phyloP scores from a whole-genome alignment of 2,329 filamentous ascomycete species.

The Knoxdaviesia capensis region DNA sequence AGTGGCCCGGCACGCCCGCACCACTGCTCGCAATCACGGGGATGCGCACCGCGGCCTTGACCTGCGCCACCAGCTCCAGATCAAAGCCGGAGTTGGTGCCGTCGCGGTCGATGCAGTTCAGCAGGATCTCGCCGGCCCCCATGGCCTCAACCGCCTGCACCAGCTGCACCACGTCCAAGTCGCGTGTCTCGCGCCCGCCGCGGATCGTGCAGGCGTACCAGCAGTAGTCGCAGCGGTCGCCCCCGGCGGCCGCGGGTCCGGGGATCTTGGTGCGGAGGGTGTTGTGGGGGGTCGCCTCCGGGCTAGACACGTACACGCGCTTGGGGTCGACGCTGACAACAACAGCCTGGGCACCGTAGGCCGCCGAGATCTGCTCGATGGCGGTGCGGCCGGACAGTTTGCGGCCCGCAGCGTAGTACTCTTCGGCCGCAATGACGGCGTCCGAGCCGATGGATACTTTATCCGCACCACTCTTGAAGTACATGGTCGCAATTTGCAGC shows the following conservation, averaged over 20 bases:
- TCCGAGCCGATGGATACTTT: constrained; percentile 96
- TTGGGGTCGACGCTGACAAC: constrained; percentile 92
- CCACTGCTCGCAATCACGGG: constrained; percentile 92
- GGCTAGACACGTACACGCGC: constrained; percentile 63
- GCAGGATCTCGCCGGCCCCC: constrained; percentile 81
- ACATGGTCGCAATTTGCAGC: constrained; percentile 83
- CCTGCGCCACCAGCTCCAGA: constrained; percentile 71
- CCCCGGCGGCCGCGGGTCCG: constrained; percentile 45
- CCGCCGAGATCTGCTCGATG: constrained; percentile 83
- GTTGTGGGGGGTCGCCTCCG: constrained; percentile 50
- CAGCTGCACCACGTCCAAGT: constrained; percentile 81
- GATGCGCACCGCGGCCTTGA: constrained; percentile 73
- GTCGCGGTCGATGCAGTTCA: constrained; percentile 97
- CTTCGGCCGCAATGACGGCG: constrained; percentile 79
- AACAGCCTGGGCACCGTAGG: constrained; percentile 92
- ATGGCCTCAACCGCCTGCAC: constrained; percentile 82
- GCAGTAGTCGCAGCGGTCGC: constrained; percentile 29
- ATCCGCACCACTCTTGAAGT: constrained; percentile 92
- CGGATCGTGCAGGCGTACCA: constrained; percentile 98
- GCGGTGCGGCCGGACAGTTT: constrained; percentile 64
- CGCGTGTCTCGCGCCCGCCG: constrained; percentile 82
- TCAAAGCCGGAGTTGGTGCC: constrained; percentile 91
- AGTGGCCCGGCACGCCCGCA: constrained; percentile 73
- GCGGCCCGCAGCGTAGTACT: constrained; percentile 56
- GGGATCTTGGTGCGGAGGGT: constrained; percentile 49